Evolutionary conservation across 2,329 filamentous ascomycete species (phyloP).

Genomic region (Dryadomyces sulphureus): DNA sequence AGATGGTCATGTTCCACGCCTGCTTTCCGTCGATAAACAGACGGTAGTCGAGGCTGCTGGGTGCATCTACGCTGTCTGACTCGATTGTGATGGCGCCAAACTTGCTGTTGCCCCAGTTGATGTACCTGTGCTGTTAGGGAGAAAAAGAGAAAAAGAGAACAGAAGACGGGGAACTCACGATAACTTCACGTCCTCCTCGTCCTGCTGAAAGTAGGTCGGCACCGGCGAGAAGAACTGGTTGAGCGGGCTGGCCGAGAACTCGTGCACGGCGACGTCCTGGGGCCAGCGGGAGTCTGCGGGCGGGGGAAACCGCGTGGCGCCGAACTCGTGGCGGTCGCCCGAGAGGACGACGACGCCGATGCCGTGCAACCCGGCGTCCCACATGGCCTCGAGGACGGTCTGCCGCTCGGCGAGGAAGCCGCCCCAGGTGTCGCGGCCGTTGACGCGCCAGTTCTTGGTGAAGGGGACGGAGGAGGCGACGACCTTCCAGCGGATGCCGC

Average conservation of each 20-base stretch:
- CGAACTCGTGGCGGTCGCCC: conserved; percentile 94
- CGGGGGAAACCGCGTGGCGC: conserved; percentile 66
- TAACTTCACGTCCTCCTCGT: conserved; percentile 68
- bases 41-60: conserved; percentile 64
- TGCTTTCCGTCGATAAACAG: conserved; percentile 72
- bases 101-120: conserved; percentile 77
- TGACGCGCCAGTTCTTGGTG: conserved; percentile 93
- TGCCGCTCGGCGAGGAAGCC: conserved; percentile 74
- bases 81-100: conserved; percentile 68
- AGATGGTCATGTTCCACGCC: conserved; percentile 51
- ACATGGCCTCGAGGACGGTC: conserved; percentile 76
- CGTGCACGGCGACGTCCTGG: conserved; percentile 54
- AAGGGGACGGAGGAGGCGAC: conserved; percentile 84
- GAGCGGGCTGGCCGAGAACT: conserved; percentile 82
- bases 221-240: conserved; percentile 89
- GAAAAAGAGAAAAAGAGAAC: not conserved
- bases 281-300: conserved; percentile 44
- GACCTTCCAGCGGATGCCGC: conserved; percentile 84
- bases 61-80: conserved; percentile 31
- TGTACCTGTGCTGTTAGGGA: conserved; percentile 50
- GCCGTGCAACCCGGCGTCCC: conserved; percentile 61
- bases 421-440: conserved; percentile 83
- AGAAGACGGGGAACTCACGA: conserved; percentile 45
- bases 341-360: conserved; percentile 71
- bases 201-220: conserved; percentile 67